phyloP scores from a whole-genome alignment of 2,329 filamentous ascomycete genomes.

The Acarospora socialis region DNA sequence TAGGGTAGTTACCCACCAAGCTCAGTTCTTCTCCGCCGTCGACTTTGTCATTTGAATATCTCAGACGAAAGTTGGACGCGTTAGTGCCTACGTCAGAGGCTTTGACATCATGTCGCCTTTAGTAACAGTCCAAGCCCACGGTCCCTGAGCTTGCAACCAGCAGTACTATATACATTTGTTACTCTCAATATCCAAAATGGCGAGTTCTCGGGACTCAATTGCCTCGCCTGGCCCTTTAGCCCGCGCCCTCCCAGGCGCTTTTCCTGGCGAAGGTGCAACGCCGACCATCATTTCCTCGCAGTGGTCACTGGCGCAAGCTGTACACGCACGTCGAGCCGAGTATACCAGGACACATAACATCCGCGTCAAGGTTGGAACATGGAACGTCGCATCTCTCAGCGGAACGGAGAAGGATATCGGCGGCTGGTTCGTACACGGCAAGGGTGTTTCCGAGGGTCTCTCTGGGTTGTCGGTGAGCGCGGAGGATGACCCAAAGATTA shows the following conservation, averaged over 20 bases:
- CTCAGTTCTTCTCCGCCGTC: too few species aligned
- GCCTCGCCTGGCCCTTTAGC: slow-evolving; percentile 2
- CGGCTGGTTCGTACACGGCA: slow-evolving; percentile 72
- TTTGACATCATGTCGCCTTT: not conserved
- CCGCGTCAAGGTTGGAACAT: slow-evolving; percentile 79
- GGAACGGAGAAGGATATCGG: slow-evolving; percentile 79
- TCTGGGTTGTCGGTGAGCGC: slow-evolving; percentile 34
- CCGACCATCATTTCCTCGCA: slow-evolving; percentile 21
- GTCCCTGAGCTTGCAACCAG: not conserved
- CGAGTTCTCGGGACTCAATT: not conserved
- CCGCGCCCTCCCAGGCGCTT: slow-evolving; percentile 9
- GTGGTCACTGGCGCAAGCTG: slow-evolving; percentile 38
- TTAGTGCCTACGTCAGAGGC: not conserved
- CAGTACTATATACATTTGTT: not conserved
- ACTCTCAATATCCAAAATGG: not conserved
- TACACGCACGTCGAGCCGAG: slow-evolving; percentile 62
- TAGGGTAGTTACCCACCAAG: too few species aligned
- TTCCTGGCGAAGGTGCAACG: slow-evolving; percentile 6
- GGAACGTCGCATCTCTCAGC: slow-evolving; percentile 81
- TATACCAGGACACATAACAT: slow-evolving; percentile 63
- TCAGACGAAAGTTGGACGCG: not conserved
- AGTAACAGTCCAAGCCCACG: not conserved
- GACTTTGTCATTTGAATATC: not conserved
- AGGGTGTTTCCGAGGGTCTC: slow-evolving; percentile 52
- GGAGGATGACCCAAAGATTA: slow-evolving; percentile 14